Evolutionary conservation across 805 yeast genomes (phyloP).

Genomic region (Candida corydali): DNA sequence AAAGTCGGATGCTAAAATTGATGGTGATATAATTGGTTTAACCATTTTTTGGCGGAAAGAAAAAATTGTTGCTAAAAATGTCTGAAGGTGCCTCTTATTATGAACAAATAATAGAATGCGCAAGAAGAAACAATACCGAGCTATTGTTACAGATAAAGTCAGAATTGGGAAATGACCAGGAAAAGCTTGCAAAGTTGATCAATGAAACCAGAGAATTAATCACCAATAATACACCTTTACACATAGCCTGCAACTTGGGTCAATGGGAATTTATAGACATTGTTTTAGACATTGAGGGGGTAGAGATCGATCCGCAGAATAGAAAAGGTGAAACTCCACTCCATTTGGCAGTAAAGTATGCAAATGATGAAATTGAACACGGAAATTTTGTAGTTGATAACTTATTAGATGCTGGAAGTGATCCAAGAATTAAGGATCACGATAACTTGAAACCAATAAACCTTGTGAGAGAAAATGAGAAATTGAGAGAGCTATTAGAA

Average conservation of each 20-base stretch:
- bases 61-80: neutral
- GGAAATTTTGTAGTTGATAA: slow-evolving; percentile 75
- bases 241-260: slow-evolving; percentile 77
- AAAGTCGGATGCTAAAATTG: slow-evolving; percentile 89
- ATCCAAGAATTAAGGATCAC: slow-evolving; percentile 47
- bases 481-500: slow-evolving; percentile 61
- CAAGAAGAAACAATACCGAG: slow-evolving; percentile 84
- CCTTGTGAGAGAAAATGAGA: slow-evolving; percentile 52
- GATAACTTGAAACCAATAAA: slow-evolving; percentile 74
- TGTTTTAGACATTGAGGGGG: slow-evolving; percentile 81
- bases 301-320: slow-evolving; percentile 81
- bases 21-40: slow-evolving; percentile 85
- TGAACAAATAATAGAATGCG: slow-evolving; percentile 79
- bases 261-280: slow-evolving; percentile 81
- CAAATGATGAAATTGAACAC: slow-evolving; percentile 72
- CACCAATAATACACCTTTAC: slow-evolving; percentile 76
- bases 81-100: slow-evolving; percentile 63
- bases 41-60: slow-evolving; percentile 43
- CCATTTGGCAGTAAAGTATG: slow-evolving; percentile 77
- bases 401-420: slow-evolving; percentile 88
- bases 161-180: slow-evolving; percentile 37
- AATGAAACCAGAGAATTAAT: slow-evolving; percentile 66
- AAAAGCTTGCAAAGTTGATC: slow-evolving; percentile 44
- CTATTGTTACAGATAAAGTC: slow-evolving; percentile 56
- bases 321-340: slow-evolving; percentile 85